Evolutionary conservation across 768 basidiomycete species (phyloP).

Genomic region (Trametes cingulata): DNA sequence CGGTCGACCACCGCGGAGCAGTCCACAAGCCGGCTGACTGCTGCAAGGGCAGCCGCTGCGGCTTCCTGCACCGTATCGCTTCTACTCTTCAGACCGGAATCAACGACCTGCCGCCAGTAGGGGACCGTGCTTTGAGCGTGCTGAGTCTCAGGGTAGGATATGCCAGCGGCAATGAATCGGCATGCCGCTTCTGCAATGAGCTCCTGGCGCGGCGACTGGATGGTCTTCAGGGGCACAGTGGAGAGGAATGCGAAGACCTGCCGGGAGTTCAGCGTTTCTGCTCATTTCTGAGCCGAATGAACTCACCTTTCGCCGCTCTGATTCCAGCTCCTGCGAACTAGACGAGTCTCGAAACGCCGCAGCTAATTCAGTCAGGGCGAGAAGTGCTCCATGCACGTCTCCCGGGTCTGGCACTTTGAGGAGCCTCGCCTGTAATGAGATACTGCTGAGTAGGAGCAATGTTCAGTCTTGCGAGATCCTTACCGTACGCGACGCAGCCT

Average conservation of each 20-base stretch:
- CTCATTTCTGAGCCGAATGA: background rate
- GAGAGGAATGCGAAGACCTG: slow-evolving; percentile 70
- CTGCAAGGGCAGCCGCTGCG: slow-evolving; percentile 67
- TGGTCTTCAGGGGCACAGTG: slow-evolving; percentile 54
- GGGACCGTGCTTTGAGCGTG: slow-evolving; percentile 40
- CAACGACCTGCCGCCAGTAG: slow-evolving; percentile 69
- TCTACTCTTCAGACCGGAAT: slow-evolving; percentile 71
- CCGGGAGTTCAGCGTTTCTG: background rate
- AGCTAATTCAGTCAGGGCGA: slow-evolving; percentile 73
- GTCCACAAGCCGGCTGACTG: slow-evolving; percentile 69
- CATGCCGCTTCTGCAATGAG: slow-evolving; percentile 74
- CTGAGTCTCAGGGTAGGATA: slow-evolving; percentile 59
- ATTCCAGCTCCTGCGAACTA: slow-evolving; percentile 3
- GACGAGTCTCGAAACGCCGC: slow-evolving; percentile 47
- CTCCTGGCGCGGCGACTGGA: slow-evolving; percentile 70
- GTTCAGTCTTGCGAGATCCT: slow-evolving; percentile 25
- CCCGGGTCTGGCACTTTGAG: slow-evolving; percentile 63
- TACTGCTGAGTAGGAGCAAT: background rate
- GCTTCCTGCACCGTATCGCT: slow-evolving; percentile 68
- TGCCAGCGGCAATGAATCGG: slow-evolving; percentile 61
- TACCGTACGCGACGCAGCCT: slow-evolving; percentile 54
- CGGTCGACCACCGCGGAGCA: slow-evolving; percentile 63
- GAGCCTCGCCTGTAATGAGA: slow-evolving; percentile 48
- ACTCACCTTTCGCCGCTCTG: slow-evolving; percentile 45
- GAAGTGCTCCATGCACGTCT: slow-evolving; percentile 82